phyloP scores from a whole-genome alignment of 176 grass and related monocot species.

The Oryza longistaminata region DNA sequence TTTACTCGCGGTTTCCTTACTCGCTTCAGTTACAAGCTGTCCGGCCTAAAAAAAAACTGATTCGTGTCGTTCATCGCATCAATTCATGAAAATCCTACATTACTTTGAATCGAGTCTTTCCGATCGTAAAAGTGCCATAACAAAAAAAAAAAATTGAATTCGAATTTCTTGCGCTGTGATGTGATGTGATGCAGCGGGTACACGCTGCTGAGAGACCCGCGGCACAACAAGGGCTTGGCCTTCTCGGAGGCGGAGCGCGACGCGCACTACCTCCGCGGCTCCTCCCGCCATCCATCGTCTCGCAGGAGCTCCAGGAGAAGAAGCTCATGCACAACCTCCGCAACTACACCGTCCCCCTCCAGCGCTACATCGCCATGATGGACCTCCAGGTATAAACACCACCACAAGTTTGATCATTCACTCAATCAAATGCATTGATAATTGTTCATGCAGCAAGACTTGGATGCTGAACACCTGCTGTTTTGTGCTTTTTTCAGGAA shows the following conservation, averaged over 20 bases:
- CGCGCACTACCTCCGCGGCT: conserved; percentile 94
- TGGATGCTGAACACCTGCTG: no score
- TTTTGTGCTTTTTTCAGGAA: conserved; percentile 45
- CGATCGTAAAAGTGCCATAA: no score
- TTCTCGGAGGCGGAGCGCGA: conserved; percentile 88
- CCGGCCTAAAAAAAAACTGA: not conserved
- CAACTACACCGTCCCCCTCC: conserved; percentile 73
- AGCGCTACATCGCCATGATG: conserved; percentile 98
- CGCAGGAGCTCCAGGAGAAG: conserved; percentile 91
- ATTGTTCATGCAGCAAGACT: no score
- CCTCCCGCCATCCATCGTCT: conserved; percentile 58
- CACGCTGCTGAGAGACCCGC: conserved; percentile 66
- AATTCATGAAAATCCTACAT: not conserved
- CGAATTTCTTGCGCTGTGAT: no score
- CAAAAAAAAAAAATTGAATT: no score
- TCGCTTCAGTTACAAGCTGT: not conserved
- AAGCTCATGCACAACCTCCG: conserved; percentile 87
- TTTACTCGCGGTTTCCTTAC: not conserved
- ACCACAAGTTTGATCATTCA: not conserved
- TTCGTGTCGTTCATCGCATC: not conserved
- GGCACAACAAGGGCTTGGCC: conserved; percentile 88
- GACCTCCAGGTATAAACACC: conserved; percentile 47
- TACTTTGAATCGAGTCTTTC: no score
- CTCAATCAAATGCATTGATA: not conserved
- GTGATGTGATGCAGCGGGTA: conserved; percentile 39